These are phyloP conservation scores for Diaporthe sp. DNA, from an alignment of 2,329 filamentous ascomycete species.

Conservation along the genomic window DNA sequence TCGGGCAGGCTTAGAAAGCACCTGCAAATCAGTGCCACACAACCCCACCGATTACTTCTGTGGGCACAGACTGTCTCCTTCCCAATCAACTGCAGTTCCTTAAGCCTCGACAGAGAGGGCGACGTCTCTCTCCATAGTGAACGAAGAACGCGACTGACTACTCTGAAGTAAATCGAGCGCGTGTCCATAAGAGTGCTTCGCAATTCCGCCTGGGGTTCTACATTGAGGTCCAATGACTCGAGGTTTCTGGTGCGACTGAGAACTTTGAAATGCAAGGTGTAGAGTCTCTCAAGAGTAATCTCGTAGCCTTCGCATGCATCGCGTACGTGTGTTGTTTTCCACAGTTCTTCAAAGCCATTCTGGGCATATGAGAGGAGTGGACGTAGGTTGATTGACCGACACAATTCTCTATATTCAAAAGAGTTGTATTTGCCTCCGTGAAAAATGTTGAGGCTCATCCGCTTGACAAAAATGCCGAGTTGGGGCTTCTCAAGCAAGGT, in stretches of 20 bases:
- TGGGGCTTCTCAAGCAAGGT: background rate
- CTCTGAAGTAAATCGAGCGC: background rate
- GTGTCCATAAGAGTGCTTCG: too few species aligned
- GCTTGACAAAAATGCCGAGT: background rate
- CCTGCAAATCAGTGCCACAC: background rate
- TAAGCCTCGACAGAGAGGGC: background rate
- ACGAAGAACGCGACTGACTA: background rate
- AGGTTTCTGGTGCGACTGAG: background rate
- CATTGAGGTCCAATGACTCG: background rate
- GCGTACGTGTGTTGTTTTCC: background rate
- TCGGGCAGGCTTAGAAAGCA: background rate
- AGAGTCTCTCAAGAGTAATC: background rate
- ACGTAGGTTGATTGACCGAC: background rate
- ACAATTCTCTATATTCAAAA: too few species aligned
- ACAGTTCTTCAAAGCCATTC: background rate
- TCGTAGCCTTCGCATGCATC: fast-evolving
- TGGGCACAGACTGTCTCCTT: background rate
- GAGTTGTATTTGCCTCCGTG: background rate
- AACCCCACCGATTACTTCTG: background rate
- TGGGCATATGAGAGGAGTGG: background rate
- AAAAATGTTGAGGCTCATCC: background rate
- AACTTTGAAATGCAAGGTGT: background rate
- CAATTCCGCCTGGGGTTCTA: background rate
- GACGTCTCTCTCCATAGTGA: background rate
- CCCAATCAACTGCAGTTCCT: background rate